Evolutionary conservation across 2,329 filamentous ascomycete genomes (phyloP).

Genomic region (Harringtonia lauricola): DNA sequence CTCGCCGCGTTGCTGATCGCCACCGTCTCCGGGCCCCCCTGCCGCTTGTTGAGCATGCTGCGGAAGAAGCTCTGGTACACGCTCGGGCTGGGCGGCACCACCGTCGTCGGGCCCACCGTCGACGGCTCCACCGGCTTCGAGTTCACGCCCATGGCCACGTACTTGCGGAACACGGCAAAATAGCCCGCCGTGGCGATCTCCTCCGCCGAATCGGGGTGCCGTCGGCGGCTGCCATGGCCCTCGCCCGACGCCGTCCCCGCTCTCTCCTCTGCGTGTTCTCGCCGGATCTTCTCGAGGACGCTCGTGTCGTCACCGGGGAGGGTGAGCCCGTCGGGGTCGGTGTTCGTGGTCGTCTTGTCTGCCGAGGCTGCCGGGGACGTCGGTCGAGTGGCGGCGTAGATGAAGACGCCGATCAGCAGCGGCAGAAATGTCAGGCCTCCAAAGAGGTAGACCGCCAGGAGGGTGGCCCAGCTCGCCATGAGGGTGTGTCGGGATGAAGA

Average conservation of each 20-base stretch:
- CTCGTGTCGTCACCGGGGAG: constrained; percentile 54
- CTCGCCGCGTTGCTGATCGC: constrained; percentile 36
- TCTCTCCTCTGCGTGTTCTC: constrained; percentile 30
- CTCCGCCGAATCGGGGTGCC: constrained; percentile 43
- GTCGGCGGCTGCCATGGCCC: constrained; percentile 34
- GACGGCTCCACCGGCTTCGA: constrained; percentile 82
- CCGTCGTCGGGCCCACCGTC: constrained; percentile 62
- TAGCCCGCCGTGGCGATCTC: constrained; percentile 75
- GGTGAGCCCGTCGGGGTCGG: constrained; percentile 23
- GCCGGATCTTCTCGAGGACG: constrained; percentile 37
- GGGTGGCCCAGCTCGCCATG: constrained; percentile 42
- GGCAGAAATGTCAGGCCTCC: constrained; percentile 85
- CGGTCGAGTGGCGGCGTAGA: constrained; percentile 55
- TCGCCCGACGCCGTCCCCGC: constrained; percentile 35
- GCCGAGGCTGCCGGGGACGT: constrained; percentile 46
- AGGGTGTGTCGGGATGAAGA: background rate
- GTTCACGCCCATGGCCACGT: constrained; percentile 82
- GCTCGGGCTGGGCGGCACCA: constrained; percentile 74
- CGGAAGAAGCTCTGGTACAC: constrained; percentile 98
- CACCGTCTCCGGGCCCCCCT: constrained; percentile 23
- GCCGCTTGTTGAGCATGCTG: constrained; percentile 75
- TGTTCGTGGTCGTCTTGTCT: constrained; percentile 10
- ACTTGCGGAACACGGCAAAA: constrained; percentile 91
- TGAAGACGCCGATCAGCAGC: constrained; percentile 42
- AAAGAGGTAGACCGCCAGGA: constrained; percentile 68